These are phyloP conservation scores for Strobilomyces echinocephalus DNA, from an alignment of 768 basidiomycete species.

Conservation along the genomic window DNA sequence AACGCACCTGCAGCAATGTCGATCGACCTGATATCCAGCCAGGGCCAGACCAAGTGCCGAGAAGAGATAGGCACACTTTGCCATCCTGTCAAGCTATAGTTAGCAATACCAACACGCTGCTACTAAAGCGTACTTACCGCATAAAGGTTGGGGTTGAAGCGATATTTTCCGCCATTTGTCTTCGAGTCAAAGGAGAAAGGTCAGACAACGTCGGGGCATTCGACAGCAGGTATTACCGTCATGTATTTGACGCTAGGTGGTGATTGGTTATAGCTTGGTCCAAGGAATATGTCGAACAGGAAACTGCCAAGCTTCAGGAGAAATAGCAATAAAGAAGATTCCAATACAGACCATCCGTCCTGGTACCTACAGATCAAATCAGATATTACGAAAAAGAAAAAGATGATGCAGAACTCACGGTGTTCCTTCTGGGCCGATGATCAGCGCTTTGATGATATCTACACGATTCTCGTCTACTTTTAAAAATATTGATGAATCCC, in stretches of 20 bases:
- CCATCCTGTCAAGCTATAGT: constrained; percentile 57
- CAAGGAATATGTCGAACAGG: constrained; percentile 91
- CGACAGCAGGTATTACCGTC: constrained; percentile 35
- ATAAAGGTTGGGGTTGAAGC: constrained; percentile 94
- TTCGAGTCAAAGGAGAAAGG: constrained; percentile 30
- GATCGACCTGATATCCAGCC: constrained; percentile 91
- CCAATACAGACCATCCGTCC: constrained; percentile 73
- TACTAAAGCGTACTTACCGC: constrained; percentile 49
- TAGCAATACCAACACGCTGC: not conserved
- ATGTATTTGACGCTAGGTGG: constrained; percentile 74
- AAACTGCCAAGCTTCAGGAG: constrained; percentile 35
- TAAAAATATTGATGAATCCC: constrained; percentile 92
- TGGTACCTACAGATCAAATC: constrained; percentile 53
- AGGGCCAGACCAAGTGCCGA: constrained; percentile 91
- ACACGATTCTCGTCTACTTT: constrained; percentile 90
- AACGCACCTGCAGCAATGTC: constrained; percentile 74
- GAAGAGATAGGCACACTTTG: constrained; percentile 87
- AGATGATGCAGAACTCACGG: constrained; percentile 51
- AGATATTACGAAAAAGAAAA: not conserved
- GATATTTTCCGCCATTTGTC: constrained; percentile 84
- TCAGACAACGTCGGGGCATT: constrained; percentile 11
- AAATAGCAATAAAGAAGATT: not conserved
- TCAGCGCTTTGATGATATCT: constrained; percentile 87
- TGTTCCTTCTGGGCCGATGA: constrained; percentile 90
- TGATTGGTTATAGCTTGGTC: constrained; percentile 81